These are phyloP conservation scores for Trametes elegans DNA, from an alignment of 768 basidiomycete species.

Conservation along the genomic window DNA sequence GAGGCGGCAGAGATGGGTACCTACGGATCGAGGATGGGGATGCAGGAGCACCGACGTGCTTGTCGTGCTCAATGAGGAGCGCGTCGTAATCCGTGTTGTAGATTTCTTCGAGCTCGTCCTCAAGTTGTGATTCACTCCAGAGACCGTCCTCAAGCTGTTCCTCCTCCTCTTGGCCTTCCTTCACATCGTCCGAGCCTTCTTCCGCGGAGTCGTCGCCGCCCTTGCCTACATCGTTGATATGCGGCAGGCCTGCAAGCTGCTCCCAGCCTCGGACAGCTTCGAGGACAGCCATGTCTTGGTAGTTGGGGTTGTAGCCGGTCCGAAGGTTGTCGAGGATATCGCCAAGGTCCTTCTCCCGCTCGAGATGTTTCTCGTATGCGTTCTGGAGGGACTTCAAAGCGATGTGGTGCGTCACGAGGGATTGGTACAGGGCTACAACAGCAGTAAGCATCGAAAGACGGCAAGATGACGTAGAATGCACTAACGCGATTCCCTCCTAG, in stretches of 20 bases:
- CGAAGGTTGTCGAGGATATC: slow-evolving; percentile 82
- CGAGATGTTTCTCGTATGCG: slow-evolving; percentile 68
- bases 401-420: slow-evolving; percentile 67
- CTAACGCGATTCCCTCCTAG: slow-evolving; percentile 85
- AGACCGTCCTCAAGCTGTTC: slow-evolving; percentile 55
- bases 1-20: slow-evolving; percentile 27
- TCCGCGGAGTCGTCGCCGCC: slow-evolving; percentile 36
- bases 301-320: slow-evolving; percentile 93
- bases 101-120: slow-evolving; percentile 54
- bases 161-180: slow-evolving; percentile 31
- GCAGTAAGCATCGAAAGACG: neutral
- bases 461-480: slow-evolving; percentile 10
- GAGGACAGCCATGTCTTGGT: slow-evolving; percentile 98
- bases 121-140: slow-evolving; percentile 61
- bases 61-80: slow-evolving; percentile 76
- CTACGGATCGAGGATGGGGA: slow-evolving; percentile 47
- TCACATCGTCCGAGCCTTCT: slow-evolving; percentile 21
- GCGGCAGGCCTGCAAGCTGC: slow-evolving; percentile 63
- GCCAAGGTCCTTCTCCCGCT: slow-evolving; percentile 74
- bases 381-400: slow-evolving; percentile 76
- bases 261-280: slow-evolving; percentile 97
- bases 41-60: slow-evolving; percentile 50
- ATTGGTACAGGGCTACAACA: slow-evolving; percentile 73
- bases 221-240: slow-evolving; percentile 67
- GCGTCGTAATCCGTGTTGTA: slow-evolving; percentile 68